Percentiles rank a stretch among this genome's conserved stretches.
These are phyloP conservation scores for Phytophthora meadii DNA, from an alignment of 352 stramenopile genomes.

Conservation along the genomic window DNA sequence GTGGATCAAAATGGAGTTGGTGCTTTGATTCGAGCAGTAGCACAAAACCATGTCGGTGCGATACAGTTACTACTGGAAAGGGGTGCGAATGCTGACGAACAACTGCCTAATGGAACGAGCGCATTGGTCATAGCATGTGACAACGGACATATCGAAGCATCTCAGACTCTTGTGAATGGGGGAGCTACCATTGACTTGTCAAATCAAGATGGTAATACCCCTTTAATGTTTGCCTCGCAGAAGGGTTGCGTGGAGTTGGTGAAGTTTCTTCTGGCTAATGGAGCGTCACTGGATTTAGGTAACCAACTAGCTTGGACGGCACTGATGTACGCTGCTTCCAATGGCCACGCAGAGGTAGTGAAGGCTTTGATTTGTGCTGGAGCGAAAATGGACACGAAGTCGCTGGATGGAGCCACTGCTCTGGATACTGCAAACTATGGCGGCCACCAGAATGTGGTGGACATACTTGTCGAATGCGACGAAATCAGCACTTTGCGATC, in stretches of 20 bases:
- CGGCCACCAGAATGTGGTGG: no score
- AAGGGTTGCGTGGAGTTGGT: conserved; percentile 1
- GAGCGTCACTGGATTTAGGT: conserved; percentile 4
- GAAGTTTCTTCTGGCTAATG: not conserved
- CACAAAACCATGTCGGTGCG: not conserved
- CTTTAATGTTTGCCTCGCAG: not conserved
- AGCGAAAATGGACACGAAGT: no score
- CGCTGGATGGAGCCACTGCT: no score
- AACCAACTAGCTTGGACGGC: not conserved
- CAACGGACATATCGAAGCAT: not conserved
- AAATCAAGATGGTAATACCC: not conserved
- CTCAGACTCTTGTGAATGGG: not conserved
- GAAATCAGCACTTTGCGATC: no score
- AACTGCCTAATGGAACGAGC: not conserved
- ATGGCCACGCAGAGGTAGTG: not conserved
- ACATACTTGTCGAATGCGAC: no score
- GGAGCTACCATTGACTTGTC: not conserved
- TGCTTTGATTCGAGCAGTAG: no score
- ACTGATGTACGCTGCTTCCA: not conserved
- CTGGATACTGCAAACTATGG: no score
- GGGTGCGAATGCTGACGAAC: not conserved
- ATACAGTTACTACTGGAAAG: conserved; percentile 1
- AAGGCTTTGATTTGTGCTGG: not conserved
- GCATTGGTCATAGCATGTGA: conserved; percentile 1
- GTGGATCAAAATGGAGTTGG: no score